These are phyloP conservation scores for Paxillus involutus DNA, from an alignment of 768 basidiomycete species.

Conservation along the genomic window DNA sequence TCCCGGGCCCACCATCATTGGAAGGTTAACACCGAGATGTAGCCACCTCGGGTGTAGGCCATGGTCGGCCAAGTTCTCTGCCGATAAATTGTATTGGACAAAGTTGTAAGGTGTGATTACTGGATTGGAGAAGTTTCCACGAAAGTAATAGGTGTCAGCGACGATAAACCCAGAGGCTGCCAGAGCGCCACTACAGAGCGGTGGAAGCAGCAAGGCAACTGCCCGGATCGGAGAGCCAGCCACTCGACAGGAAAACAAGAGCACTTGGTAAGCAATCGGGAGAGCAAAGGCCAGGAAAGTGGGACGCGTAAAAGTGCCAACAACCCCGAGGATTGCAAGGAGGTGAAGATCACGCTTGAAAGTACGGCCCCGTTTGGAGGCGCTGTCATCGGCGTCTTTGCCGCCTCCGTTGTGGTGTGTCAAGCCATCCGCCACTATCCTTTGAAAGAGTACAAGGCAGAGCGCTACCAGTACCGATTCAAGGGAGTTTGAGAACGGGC, in stretches of 20 bases:
- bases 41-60: constrained; percentile 42
- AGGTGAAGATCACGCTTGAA: constrained; percentile 20
- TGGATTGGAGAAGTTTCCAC: constrained; percentile 12
- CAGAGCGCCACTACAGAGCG: constrained; percentile 20
- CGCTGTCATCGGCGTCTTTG: neutral
- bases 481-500: constrained; percentile 40
- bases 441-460: constrained; percentile 26
- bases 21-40: constrained; percentile 38
- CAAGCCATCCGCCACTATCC: constrained; percentile 9
- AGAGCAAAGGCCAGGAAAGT: constrained; percentile 36
- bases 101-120: constrained; percentile 39
- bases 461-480: constrained; percentile 33
- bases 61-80: constrained; percentile 37
- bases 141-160: constrained; percentile 36
- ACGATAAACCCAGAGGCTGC: constrained; percentile 18
- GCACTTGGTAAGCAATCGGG: constrained; percentile 29
- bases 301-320: constrained; percentile 34
- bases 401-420: neutral
- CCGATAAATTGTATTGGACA: constrained; percentile 36
- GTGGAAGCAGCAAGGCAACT: constrained; percentile 12
- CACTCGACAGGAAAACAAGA: constrained; percentile 13
- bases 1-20: constrained; percentile 38
- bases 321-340: constrained; percentile 26
- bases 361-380: neutral
- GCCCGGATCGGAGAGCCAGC: constrained; percentile 9